Base-by-base conservation (phyloP, 2,329 filamentous ascomycete species). In the Fusarium tanahbumbuense region DNA sequence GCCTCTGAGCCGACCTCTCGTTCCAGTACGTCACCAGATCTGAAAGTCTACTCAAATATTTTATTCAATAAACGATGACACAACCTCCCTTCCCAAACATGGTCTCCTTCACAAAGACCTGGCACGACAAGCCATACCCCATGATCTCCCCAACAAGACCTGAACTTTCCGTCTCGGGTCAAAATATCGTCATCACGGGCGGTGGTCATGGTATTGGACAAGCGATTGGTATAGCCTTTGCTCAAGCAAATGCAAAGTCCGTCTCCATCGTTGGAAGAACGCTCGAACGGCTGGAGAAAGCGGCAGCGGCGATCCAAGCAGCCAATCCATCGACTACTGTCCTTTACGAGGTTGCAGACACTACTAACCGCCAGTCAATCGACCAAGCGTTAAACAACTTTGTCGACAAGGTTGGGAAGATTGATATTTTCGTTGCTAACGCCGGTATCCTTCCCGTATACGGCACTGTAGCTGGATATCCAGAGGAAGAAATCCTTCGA, bases 161-260 rank as follows among this genome's bases (percentile, higher is more conserved):
- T 0, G 77, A 78, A 48, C 73, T 81, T 7, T 79, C 77, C 0
- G 77, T 76, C 3, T 71, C 66, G 4, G 79, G 78, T 5, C 76
- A 77, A 28, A 87, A 84, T 12, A 85, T 90, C 8, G 81, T 92
- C 16, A 88, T 92, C 73, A 91, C 89, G 1, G 90, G 90, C 44
- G 89, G 86, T 6, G 86, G 86, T 3, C 85, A 84, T 0, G 89
- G 90, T 13, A 87, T 92, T 27, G 90, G 90, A 2, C 86, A 87
- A 62, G 87, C 88, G 1, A 85, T 90, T 11, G 89, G 89, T 2
- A 83, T 85, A 45, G 81, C 89, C 25, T 92, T 85, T 64, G 76
- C 80, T 3, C 67, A 73, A 9, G 85, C 84, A 0, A 78, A 77
- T 0, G 80, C 81, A 3, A 49, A 70, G 4, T 76, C 75, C 1